These are phyloP conservation scores for Globisporangium yorkense DNA, from an alignment of 352 stramenopile species.

Conservation along the genomic window DNA sequence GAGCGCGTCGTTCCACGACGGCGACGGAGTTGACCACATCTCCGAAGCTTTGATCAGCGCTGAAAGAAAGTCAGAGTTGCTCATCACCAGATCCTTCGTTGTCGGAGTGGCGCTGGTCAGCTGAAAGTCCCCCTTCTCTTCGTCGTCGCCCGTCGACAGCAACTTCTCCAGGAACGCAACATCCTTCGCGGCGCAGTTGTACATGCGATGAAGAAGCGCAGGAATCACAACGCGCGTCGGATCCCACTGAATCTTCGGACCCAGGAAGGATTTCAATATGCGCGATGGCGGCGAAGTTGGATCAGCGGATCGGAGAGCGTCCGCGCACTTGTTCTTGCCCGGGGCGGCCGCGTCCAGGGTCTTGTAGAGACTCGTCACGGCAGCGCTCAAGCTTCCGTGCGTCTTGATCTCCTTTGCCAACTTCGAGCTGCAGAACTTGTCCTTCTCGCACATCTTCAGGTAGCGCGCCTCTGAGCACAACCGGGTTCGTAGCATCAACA, in stretches of 20 bases:
- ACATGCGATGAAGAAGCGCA: conserved; percentile 15
- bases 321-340: conserved; percentile 2
- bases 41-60: conserved; percentile 23
- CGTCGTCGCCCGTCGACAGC: neutral
- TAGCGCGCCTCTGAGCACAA: conserved; percentile 3
- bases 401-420: conserved; percentile 6
- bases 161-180: conserved; percentile 6
- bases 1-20: conserved; percentile 14
- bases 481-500: conserved; percentile 6
- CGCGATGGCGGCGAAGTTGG: neutral
- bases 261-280: neutral
- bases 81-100: conserved; percentile 9
- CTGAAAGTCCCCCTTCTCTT: neutral
- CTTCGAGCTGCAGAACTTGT: neutral
- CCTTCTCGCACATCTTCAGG: conserved; percentile 1
- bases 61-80: conserved; percentile 12
- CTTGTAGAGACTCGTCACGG: conserved; percentile 3
- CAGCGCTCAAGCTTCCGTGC: neutral
- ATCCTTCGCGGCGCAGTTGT: conserved; percentile 6
- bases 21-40: conserved; percentile 19
- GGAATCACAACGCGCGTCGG: neutral
- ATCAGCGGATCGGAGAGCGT: neutral
- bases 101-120: neutral
- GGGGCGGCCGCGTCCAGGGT: neutral
- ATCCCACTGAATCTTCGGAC: neutral